Percentiles rank a stretch among this genome's conserved stretches.
phyloP scores from a whole-genome alignment of 495 filamentous ascomycete species.

The Aspergillus saccharolyticus region DNA sequence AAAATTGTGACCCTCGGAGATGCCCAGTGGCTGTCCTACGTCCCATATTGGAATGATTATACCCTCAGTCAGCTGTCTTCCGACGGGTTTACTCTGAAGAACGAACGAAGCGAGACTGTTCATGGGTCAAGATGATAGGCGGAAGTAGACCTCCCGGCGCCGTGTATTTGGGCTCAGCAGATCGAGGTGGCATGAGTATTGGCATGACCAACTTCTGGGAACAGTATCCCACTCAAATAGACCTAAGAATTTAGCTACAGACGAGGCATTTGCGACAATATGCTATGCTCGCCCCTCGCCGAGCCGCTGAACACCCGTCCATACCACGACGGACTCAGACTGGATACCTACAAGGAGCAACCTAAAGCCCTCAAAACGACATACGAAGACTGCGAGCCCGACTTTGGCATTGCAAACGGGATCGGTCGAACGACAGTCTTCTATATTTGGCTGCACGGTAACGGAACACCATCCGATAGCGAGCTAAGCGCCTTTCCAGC shows the following conservation, averaged over 20 bases:
- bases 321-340: slow-evolving; percentile 45
- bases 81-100: slow-evolving; percentile 48
- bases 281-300: slow-evolving; percentile 47
- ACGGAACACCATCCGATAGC: not conserved
- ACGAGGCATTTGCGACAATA: slow-evolving; percentile 36
- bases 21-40: slow-evolving; percentile 30
- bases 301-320: slow-evolving; percentile 44
- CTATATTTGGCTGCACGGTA: slow-evolving; percentile 19
- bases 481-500: not conserved
- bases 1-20: slow-evolving; percentile 19
- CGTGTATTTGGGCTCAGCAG: slow-evolving; percentile 44
- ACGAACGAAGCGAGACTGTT: slow-evolving; percentile 43
- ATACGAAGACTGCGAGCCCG: slow-evolving; percentile 49
- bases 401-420: slow-evolving; percentile 42
- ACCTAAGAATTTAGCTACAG: slow-evolving; percentile 34
- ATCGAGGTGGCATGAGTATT: slow-evolving; percentile 40
- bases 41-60: slow-evolving; percentile 47
- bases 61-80: slow-evolving; percentile 41
- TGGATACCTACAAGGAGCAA: slow-evolving; percentile 43
- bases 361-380: slow-evolving; percentile 49
- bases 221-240: slow-evolving; percentile 43
- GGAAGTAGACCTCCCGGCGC: slow-evolving; percentile 41
- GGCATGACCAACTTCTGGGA: slow-evolving; percentile 50
- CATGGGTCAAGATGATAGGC: slow-evolving; percentile 47
- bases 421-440: slow-evolving; percentile 45